These are phyloP conservation scores for Penicillium sp. DNA, from an alignment of 2,329 filamentous ascomycete species.

Conservation along the genomic window DNA sequence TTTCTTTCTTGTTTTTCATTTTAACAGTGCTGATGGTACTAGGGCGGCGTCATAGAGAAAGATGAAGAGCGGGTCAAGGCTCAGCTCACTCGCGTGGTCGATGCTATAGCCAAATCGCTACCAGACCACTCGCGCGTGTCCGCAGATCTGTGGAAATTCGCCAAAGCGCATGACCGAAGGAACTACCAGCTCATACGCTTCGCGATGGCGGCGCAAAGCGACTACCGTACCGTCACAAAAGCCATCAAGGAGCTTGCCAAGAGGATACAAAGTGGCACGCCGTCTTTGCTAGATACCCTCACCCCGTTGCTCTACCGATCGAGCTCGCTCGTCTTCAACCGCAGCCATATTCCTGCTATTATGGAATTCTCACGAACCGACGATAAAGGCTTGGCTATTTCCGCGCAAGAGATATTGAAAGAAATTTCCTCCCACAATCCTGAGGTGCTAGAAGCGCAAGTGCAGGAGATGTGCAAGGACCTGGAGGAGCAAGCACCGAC, in stretches of 20 bases:
- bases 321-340: constrained; percentile 84
- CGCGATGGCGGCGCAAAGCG: constrained; percentile 76
- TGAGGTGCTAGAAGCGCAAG: constrained; percentile 86
- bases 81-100: constrained; percentile 68
- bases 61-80: constrained; percentile 64
- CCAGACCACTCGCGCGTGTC: constrained; percentile 70
- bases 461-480: constrained; percentile 84
- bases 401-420: constrained; percentile 84
- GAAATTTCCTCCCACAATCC: constrained; percentile 89
- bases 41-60: constrained; percentile 69
- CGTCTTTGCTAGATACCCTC: constrained; percentile 69
- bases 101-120: constrained; percentile 68
- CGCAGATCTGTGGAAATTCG: constrained; percentile 82
- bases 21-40: constrained; percentile 15
- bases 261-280: constrained; percentile 67
- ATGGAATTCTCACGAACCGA: constrained; percentile 84
- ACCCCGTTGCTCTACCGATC: constrained; percentile 78
- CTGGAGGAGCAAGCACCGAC: constrained; percentile 77
- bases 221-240: constrained; percentile 86
- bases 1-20: not conserved
- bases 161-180: constrained; percentile 83
- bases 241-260: constrained; percentile 87
- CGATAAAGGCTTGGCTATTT: constrained; percentile 69
- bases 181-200: constrained; percentile 87
- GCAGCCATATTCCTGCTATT: constrained; percentile 86